Evolutionary conservation across 1,284 basidiomycete species (phyloP), one percentile per base, ranked within the genome.

Genomic region (Ustilago bromivora): DNA sequence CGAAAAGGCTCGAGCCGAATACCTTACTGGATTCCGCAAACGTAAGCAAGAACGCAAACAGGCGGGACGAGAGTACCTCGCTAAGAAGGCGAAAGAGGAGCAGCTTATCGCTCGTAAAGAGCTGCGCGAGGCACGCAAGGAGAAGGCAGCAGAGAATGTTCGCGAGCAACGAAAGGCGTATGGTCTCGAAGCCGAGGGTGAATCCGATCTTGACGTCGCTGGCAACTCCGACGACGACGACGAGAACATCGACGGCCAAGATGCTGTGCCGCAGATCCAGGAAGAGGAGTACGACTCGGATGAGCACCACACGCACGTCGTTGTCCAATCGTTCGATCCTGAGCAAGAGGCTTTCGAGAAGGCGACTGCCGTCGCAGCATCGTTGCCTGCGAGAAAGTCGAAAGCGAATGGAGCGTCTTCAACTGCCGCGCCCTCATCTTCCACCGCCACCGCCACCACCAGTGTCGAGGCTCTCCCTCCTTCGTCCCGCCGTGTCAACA

Each of bases 21-120:
- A 75, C 60, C 72, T 85, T 15, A 84, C 83, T 2, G 84, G 84
- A n/a, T 85, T 85, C 65, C 68, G 71, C 47, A 84, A 84, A 74
- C 75, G 84, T 57, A 85, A 85, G 71, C 73, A 81, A 61, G 79
- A 76, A 57, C 71, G 82, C 46, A 84, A 84, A 61, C 73, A 81
- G 61, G 80, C 77, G 2, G 82, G 83, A 40, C 66, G 81, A 8
- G 79, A 76, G 13, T 77, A 71, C 35, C 73, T 76, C 41, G 78
- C 78, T 28, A 65, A 67, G 23, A 82, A 78, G 67, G 76, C 69
- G 40, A 80, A 70, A 58, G 78, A 82, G 23, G 79, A 76, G 61
- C 75, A 71, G 55, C 71, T 66, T n/a, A 60, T 52, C 11, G 68
- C 65, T 3, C 71, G 79, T 12, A 66, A 60, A 19, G 78, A 77